Conservation (phyloP, 805 yeast species). For the Schwanniomyces pseudopolymorphus region DNA sequence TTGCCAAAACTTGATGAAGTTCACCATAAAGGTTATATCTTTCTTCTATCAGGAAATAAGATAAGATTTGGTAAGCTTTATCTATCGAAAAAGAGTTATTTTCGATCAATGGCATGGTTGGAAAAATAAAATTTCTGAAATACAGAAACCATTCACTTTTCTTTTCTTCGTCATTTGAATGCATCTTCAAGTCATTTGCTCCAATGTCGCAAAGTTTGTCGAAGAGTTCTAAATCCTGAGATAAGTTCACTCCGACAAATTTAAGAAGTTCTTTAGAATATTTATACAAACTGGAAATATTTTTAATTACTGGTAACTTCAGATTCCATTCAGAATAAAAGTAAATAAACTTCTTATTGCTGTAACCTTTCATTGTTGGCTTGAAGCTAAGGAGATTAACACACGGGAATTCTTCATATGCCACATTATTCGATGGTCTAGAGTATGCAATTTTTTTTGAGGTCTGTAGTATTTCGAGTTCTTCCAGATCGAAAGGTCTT, state of each 20-base stretch:
- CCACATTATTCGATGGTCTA: slow-evolving; percentile 26
- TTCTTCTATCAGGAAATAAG: slow-evolving; percentile 54
- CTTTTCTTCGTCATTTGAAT: slow-evolving; percentile 12
- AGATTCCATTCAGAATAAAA: slow-evolving; percentile 53
- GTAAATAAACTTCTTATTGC: slow-evolving; percentile 27
- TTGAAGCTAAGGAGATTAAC: slow-evolving; percentile 27
- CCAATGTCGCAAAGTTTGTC: slow-evolving; percentile 65
- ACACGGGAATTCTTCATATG: slow-evolving; percentile 21
- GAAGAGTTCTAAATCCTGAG: slow-evolving; percentile 48
- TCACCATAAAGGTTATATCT: slow-evolving; percentile 84
- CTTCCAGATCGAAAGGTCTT: slow-evolving; percentile 17
- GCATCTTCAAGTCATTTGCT: slow-evolving; percentile 28
- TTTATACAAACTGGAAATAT: slow-evolving; percentile 45
- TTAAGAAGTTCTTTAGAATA: slow-evolving; percentile 50
- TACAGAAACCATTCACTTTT: slow-evolving; percentile 52
- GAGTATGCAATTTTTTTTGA: slow-evolving; percentile 21
- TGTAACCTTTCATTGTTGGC: slow-evolving; percentile 22
- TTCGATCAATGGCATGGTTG: slow-evolving; percentile 53
- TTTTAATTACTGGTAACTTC: slow-evolving; percentile 35
- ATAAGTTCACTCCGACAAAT: slow-evolving; percentile 56
- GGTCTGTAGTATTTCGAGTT: slow-evolving; percentile 19
- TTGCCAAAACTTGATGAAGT: slow-evolving; percentile 55
- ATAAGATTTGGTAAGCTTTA: slow-evolving; percentile 57
- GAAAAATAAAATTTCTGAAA: slow-evolving; percentile 65
- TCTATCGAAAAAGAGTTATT: slow-evolving; percentile 60